A percentile compares a stretch with the other conserved stretches of the same genome.
phyloP scores from a whole-genome alignment of 1,139 yeast species.

The Kodamaea fungicola region DNA sequence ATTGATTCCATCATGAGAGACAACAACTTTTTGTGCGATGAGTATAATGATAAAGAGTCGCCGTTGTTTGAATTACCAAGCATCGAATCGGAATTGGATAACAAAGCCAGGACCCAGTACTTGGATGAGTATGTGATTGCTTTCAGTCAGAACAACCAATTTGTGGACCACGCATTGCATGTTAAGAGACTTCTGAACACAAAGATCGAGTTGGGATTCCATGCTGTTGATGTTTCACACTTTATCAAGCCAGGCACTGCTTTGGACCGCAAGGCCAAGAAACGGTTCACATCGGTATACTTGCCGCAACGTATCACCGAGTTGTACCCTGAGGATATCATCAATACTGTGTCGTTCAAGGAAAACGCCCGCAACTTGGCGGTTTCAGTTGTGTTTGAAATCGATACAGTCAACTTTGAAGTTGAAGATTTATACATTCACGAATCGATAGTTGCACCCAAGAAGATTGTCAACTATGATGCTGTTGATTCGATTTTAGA shows the following conservation, averaged over 20 bases:
- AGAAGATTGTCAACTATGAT: conserved; percentile 49
- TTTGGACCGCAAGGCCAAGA: conserved; percentile 85
- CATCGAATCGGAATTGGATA: conserved; percentile 31
- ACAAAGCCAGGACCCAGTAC: conserved; percentile 52
- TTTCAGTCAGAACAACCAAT: conserved; percentile 55
- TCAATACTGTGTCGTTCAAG: conserved; percentile 58
- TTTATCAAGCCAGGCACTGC: conserved; percentile 69
- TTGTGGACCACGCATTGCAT: conserved; percentile 78
- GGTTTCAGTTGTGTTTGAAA: conserved; percentile 76
- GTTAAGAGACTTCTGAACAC: conserved; percentile 57
- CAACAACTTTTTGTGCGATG: conserved; percentile 86
- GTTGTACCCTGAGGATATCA: conserved; percentile 66
- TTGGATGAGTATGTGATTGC: conserved; percentile 64
- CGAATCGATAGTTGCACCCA: conserved; percentile 67
- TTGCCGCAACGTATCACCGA: conserved; percentile 76
- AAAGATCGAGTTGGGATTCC: conserved; percentile 73
- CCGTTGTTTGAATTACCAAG: conserved; percentile 39
- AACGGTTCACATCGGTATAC: conserved; percentile 85
- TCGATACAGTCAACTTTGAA: conserved; percentile 70
- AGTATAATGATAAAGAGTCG: conserved; percentile 53
- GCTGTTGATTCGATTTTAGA: conserved; percentile 46
- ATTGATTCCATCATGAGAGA: conserved; percentile 89
- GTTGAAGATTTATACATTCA: conserved; percentile 78
- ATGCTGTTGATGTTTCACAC: conserved; percentile 74
- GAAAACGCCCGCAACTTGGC: conserved; percentile 63